Percentiles rank a stretch among this genome's conserved stretches.
phyloP scores from a whole-genome alignment of 1,284 basidiomycete species.

The Ceratobasidium sp. region DNA sequence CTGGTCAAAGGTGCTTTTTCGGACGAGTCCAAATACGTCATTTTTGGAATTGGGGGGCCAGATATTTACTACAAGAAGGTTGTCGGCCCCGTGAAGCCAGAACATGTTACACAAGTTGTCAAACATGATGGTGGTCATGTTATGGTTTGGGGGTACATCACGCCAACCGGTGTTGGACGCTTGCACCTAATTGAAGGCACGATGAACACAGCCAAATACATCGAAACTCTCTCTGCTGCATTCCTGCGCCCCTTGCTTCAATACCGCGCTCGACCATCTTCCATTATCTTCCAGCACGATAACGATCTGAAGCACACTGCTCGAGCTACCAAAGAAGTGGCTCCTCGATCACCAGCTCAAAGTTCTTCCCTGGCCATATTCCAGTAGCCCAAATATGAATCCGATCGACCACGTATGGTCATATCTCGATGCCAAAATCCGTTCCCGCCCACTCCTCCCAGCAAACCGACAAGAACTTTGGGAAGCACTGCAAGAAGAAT shows the following conservation, averaged over 20 bases:
- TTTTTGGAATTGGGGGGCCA: neutral
- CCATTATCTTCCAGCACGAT: slow-evolving; percentile 3
- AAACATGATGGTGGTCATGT: neutral
- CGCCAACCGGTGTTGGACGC: neutral
- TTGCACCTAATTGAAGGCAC: neutral
- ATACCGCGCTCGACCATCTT: too few species aligned
- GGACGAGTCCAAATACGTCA: neutral
- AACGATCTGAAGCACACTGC: neutral
- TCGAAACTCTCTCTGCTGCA: neutral
- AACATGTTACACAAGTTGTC: neutral
- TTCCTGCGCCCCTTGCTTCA: too few species aligned
- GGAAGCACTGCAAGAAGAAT: neutral
- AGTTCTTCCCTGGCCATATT: too few species aligned
- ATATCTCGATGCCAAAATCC: neutral
- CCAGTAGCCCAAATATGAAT: too few species aligned
- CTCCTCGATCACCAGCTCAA: too few species aligned
- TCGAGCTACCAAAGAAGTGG: too few species aligned
- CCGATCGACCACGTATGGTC: neutral
- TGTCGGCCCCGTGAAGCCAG: neutral
- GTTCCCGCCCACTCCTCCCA: too few species aligned
- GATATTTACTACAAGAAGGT: neutral
- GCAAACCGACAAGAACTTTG: neutral
- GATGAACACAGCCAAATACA: neutral
- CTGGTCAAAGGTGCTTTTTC: neutral
- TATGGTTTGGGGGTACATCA: too few species aligned